Base-by-base conservation (phyloP, 2,329 filamentous ascomycete genomes). In the Penicillium sp. region DNA sequence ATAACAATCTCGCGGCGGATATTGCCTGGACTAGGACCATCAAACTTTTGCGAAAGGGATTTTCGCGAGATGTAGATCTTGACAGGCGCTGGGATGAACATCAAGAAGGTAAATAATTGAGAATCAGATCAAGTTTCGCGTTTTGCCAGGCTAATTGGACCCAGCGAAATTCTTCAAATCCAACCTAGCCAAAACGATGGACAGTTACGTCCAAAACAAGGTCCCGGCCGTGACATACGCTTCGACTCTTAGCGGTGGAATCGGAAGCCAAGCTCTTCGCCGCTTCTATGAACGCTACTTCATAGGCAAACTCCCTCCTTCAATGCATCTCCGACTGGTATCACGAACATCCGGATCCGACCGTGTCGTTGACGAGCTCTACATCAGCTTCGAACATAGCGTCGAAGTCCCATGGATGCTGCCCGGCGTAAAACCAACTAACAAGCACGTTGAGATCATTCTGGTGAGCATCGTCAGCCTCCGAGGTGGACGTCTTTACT, bases 11-110 rank as follows among this genome's bases (percentile, higher is more conserved):
- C 3, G 81, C 82, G 0, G 83, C 87, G 1, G 81, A 82, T n/a
- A 66, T 91, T 18, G 87, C 89, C 0, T 91, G 87, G 81, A 84
- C 81, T n/a, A 79, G 89, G 7, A 87, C 84, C 31, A 66, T 92
- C 53, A 77, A 77, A 1, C 72, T 79, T 0, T 76, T 90, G 31
- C 78, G 86, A 36, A 81, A 79, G 55, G 87, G 84, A 0, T 89
- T 91, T 65, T 70, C 69, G 3, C 66, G 72, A 39, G 69, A 77
- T 31, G 52, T 62, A 1, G 71, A 76, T 54, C 56, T 71, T 31
- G 72, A 76, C 34, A 67, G 70, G 51, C 57, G 62, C 14, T 68
- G 67, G 68, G 69, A 75, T 55, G 67, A 72, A 11, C 64, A 75
- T 53, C 61, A 73, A 49, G 72, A 73, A 51, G 70, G 70, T 73